Evolutionary conservation across 2,329 filamentous ascomycete genomes (phyloP), one percentile per base, ranked within the genome.

Genomic region (Cytospora paraplurivora): DNA sequence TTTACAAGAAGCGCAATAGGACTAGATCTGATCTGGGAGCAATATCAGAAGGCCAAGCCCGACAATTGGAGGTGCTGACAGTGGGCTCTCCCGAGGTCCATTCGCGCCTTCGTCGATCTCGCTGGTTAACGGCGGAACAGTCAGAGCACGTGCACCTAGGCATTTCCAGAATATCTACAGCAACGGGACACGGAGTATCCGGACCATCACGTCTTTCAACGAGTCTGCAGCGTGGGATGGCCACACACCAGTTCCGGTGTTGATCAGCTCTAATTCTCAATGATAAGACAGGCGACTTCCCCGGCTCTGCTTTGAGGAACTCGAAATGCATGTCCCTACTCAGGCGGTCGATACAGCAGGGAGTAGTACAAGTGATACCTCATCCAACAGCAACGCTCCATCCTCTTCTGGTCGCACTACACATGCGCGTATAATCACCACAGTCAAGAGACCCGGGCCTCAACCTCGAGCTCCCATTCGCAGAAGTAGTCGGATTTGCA

Each of bases 261-360:
- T 21, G 2, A 47, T 19, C n/a, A 19, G 51, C 27, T 33, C 27
- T 17, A 33, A 35, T 12, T 32, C 19, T 38, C 55, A 37, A 41
- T 56, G 59, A 27, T 52, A 57, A 27, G 19, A 44, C 37, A 53
- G 53, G 44, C 44, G 33, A 33, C 27, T 63, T 59, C 64, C 52
- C 63, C 56, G 47, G 58, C 37, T 56, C 35, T 61, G 59, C 32
- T 63, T 63, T 54, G 54, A 54, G 38, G 47, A 44, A 51, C 17
- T 44, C 62, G 63, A 19, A 35, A 66, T 66, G 64, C 64, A 58
- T 57, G 64, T 63, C 61, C 41, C 61, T 50, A 44, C 61, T 34
- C 64, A 63, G 61, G 61, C 64, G 44, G 53, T 38, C 33, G 61
- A 66, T 49, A 53, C 61, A 59, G 55, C 56, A 32, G 61, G 55